Base-by-base conservation (phyloP, 257 asterid species). In the Mitragyna speciosa region DNA sequence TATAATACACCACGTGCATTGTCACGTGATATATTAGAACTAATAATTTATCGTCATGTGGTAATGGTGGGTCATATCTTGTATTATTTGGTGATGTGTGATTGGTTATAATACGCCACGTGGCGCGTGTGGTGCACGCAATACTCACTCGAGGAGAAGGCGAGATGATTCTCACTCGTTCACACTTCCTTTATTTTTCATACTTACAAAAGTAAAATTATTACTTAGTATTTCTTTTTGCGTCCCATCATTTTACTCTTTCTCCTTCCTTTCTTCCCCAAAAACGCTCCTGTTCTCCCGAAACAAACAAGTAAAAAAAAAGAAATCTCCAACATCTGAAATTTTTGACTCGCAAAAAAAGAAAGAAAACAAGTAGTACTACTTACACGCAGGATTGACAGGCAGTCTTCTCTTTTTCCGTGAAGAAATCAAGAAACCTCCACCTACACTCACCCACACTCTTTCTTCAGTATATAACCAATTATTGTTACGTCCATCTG, bases 191-290 rank as follows among this genome's bases (percentile, higher is more conserved):
- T 17, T 41, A 71, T n/a, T 30, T 39, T 63, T 26, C 79, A 68
- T 68, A 43, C 3, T 30, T 76, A 11, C 76, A 41, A 26, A 64
- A 72, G 41, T 36, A 36, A 36, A 36, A 36, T 36, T 36, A 36
- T 36, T 36, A 36, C 41, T 36, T 36, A 36, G 41, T 36, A 36
- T 51, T 36, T 48, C 22, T 12, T 54, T 79, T 52, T 14, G 72
- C 76, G 86, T 85, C 85, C 84, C 88, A 85, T 85, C 84, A 75
- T 58, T 78, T 58, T 47, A 20, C 78, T 48, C 68, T 61, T 47
- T 22, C 28, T 49, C 48, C 41, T 16, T 64, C 12, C 64, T 54
- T 56, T 68, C 24, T 10, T 66, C 66, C 78, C 75, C 24, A 36
- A 70, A 84, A 84, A 67, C 75, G 5, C 78, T 33, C 82, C 65